Percentiles rank a stretch among this genome's conserved stretches.
These are phyloP conservation scores for Penicillium sp. DNA, from an alignment of 2,329 filamentous ascomycete genomes.

Conservation along the genomic window DNA sequence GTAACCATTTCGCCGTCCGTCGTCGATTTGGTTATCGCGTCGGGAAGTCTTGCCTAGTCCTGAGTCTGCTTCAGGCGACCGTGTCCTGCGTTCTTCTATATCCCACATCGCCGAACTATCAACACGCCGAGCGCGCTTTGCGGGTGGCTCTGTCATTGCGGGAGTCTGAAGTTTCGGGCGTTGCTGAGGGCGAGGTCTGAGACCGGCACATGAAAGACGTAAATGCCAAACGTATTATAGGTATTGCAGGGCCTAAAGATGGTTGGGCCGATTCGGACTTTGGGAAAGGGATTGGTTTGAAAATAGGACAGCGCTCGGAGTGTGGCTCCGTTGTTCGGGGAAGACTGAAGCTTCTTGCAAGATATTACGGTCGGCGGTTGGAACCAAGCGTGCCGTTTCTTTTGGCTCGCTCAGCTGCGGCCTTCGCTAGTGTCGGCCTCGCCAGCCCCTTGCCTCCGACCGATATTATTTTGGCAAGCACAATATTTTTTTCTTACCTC, in stretches of 20 bases:
- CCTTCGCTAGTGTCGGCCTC: background rate
- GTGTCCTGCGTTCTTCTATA: slow-evolving; percentile 39
- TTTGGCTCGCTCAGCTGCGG: background rate
- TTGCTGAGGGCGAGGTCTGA: background rate
- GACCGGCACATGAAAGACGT: background rate
- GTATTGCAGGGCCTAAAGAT: background rate
- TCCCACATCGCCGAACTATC: slow-evolving; percentile 69
- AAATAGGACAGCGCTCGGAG: background rate
- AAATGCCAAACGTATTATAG: background rate
- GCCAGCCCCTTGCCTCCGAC: too few species aligned
- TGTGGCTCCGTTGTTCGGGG: slow-evolving; percentile 16
- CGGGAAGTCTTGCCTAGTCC: slow-evolving; percentile 43
- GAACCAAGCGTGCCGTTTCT: slow-evolving; percentile 26
- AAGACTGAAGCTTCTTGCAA: slow-evolving; percentile 26
- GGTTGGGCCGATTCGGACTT: background rate
- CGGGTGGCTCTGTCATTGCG: slow-evolving; percentile 58
- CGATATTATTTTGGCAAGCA: too few species aligned
- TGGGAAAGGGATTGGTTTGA: slow-evolving; percentile 18
- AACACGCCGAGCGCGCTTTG: slow-evolving; percentile 57
- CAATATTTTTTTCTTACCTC: too few species aligned
- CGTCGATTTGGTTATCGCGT: slow-evolving; percentile 41
- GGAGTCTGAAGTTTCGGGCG: slow-evolving; percentile 9
- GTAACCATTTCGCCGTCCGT: slow-evolving; percentile 41
- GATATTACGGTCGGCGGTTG: slow-evolving; percentile 35
- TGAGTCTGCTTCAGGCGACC: slow-evolving; percentile 33